Base-by-base conservation (phyloP, 176 grass and related monocot species). In the Eragrostis curvula region DNA sequence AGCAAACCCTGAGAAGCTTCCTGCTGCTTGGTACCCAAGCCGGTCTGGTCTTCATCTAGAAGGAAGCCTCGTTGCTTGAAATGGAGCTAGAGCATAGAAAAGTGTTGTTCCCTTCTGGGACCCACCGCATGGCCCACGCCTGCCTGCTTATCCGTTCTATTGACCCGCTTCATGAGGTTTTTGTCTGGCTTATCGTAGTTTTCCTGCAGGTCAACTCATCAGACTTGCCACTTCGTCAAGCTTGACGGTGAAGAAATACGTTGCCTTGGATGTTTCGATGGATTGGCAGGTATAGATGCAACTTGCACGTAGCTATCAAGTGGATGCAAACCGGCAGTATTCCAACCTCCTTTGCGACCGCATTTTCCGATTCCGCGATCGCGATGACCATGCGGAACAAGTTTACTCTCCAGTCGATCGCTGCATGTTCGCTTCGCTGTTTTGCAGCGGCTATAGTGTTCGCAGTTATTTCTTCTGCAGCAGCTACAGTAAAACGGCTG, bases 11-110 rank as follows among this genome's bases (percentile, higher is more conserved):
- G 70, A 68, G 51, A 67, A 75, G 53, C 29, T 82, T 42, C 43
- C 15, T 29, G 57, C 80, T 84, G 36, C 81, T 74, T 84, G 87
- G 60, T 21, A 60, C 14, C 28, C 59, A 88, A 73, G 86, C 12
- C 24, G 61, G 32, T 15, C 70, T 5, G 27, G 28, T 27, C 85
- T 51, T 70, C 85, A 40, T 89, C 82, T 81, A 81, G 82, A 89
- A 89, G 65, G 36, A 80, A 85, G 7, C 3, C 36, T 52, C 57
- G 17, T 81, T 70, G 68, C 41, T 71, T 71, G 68, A 46, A n/a
- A n/a, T n/a, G 60, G 36, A 43, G 12, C 82, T 16, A 48, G 25
- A 11, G 28, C 20, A 36, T 17, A 24, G 39, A 75, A 21, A 57
- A 3, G 30, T 20, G 12, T 18, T 14, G 72, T 24, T 66, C 27